Conservation (phyloP, 2,329 filamentous ascomycete genomes). For the Aspergillus alliaceus region DNA sequence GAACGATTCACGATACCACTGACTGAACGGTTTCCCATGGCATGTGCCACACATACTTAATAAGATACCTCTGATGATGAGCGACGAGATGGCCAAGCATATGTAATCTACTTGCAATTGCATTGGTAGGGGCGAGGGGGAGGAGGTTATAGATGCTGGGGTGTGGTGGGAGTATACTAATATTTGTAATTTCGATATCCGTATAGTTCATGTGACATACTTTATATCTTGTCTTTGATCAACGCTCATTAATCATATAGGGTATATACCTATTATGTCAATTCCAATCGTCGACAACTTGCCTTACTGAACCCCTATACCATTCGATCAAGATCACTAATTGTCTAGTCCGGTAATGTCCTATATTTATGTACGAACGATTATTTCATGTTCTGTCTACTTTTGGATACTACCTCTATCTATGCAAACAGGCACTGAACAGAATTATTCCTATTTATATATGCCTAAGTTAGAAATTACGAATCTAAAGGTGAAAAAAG, state of each 20-base stretch:
- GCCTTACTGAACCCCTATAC: too few relatives aligned
- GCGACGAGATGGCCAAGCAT: neutral
- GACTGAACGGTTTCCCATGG: neutral
- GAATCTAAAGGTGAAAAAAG: too few relatives aligned
- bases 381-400: too few relatives aligned
- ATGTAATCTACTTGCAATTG: neutral
- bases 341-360: too few relatives aligned
- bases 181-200: constrained; percentile 1
- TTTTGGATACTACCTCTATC: too few relatives aligned
- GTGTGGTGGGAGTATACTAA: neutral
- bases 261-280: neutral
- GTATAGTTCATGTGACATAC: neutral
- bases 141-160: neutral
- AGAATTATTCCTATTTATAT: too few relatives aligned
- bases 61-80: neutral
- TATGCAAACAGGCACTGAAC: too few relatives aligned
- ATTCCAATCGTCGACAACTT: too few relatives aligned
- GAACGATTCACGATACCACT: neutral
- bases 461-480: too few relatives aligned
- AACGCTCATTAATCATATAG: neutral
- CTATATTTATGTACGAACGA: too few relatives aligned
- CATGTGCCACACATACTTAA: neutral
- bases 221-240: neutral
- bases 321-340: too few relatives aligned
- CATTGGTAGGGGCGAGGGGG: neutral